phyloP scores from a whole-genome alignment of 345 rosid species.

The Gossypium ekmanianum region DNA sequence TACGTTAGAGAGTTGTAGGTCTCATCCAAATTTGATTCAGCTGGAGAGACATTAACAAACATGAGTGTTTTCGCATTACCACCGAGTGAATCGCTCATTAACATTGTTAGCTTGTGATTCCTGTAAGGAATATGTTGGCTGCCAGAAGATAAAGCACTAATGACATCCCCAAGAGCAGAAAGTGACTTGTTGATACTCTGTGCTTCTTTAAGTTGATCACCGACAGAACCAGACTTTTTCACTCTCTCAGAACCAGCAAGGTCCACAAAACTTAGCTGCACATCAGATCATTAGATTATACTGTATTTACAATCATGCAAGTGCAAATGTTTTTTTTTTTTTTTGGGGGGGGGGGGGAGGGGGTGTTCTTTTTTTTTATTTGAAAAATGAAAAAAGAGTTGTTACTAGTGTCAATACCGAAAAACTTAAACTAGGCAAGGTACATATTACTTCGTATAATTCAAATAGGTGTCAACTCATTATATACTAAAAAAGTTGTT shows the following conservation, averaged over 20 bases:
- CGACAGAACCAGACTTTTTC: constrained; percentile 91
- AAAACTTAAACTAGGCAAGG: neutral
- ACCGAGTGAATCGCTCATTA: constrained; percentile 97
- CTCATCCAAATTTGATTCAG: constrained; percentile 88
- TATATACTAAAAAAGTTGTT: neutral
- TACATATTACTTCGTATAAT: neutral
- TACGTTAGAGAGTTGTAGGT: constrained; percentile 82
- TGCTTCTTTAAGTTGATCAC: constrained; percentile 88
- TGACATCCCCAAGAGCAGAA: constrained; percentile 93
- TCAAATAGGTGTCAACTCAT: constrained; percentile 2
- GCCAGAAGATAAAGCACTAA: constrained; percentile 81
- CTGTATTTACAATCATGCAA: neutral
- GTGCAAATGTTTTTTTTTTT: neutral
- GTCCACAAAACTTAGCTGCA: constrained; percentile 94
- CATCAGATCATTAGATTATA: constrained; percentile 9
- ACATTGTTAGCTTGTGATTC: constrained; percentile 92
- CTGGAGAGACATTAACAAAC: constrained; percentile 92
- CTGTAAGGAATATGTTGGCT: constrained; percentile 88
- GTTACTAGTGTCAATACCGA: neutral
- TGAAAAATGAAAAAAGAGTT: neutral
- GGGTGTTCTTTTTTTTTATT: neutral
- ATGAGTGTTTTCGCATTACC: constrained; percentile 97
- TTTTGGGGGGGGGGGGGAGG: no score
- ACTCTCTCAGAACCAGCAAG: constrained; percentile 98
- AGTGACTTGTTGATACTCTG: constrained; percentile 96